These are phyloP conservation scores for Scalesia atractyloides DNA, from an alignment of 129 eudicot species.

Conservation along the genomic window DNA sequence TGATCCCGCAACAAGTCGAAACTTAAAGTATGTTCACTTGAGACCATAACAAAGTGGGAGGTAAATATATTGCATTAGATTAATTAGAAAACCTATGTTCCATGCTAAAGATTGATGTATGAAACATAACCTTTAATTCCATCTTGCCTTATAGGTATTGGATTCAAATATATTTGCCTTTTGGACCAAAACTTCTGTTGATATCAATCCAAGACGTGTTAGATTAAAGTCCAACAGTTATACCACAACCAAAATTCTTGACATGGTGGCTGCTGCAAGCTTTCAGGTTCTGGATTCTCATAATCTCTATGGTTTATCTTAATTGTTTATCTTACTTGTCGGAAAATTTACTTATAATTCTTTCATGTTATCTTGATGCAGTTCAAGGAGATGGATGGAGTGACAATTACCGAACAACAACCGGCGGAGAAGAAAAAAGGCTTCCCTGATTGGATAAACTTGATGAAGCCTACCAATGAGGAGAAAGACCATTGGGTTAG, in stretches of 20 bases:
- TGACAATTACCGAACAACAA: constrained; percentile 54
- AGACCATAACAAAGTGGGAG: constrained; percentile 73
- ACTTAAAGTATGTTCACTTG: constrained; percentile 71
- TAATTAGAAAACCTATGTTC: neutral
- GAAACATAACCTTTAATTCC: neutral
- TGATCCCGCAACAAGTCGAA: constrained; percentile 71
- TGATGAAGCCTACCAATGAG: constrained; percentile 73
- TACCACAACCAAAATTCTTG: constrained; percentile 76
- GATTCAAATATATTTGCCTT: constrained; percentile 80
- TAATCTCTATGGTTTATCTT: neutral
- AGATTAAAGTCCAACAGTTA: constrained; percentile 87
- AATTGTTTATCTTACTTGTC: constrained; percentile 12
- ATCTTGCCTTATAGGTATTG: constrained; percentile 48
- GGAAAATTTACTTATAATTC: neutral
- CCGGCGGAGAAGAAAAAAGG: constrained; percentile 81
- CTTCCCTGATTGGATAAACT: constrained; percentile 71
- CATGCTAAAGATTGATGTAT: neutral
- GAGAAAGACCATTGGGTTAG: constrained; percentile 87
- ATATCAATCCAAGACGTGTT: constrained; percentile 65
- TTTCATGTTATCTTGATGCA: constrained; percentile 35
- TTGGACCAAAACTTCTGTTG: constrained; percentile 75
- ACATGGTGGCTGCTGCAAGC: constrained; percentile 87
- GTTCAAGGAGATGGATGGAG: constrained; percentile 78
- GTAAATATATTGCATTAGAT: constrained; percentile 39
- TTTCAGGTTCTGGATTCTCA: constrained; percentile 55